Base-by-base conservation (phyloP, 2,329 filamentous ascomycete species). In the Tolypocladium tundrense region DNA sequence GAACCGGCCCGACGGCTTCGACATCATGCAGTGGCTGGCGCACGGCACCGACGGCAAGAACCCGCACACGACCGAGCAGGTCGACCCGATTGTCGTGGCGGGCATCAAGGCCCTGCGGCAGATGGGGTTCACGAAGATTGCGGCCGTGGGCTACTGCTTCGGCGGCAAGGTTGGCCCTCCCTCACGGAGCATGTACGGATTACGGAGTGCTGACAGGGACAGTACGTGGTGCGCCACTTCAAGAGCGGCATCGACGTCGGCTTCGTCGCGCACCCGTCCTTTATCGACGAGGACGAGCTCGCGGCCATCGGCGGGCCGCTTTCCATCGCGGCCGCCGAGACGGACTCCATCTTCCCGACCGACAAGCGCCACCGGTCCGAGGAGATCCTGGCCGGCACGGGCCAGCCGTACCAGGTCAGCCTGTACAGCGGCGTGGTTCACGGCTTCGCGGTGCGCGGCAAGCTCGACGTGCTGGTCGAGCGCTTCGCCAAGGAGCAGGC, bases 401-500 rank as follows among this genome's bases (percentile, higher is more conserved):
- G 71, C 3, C 71, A 77, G 58, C 73, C 84, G 9, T 93, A 86
- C 72, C 86, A 91, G 69, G 80, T 91, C 59, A 84, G 79, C 61
- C 72, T 93, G 48, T 93, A 86, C 76, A 82, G 83, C 19, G 83
- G 82, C 42, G 86, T 88, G 8, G 69, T 75, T 60, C 90, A 94
- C 67, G 90, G 90, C 0, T 94, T 93, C 65, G 86, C 84, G 19
- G 86, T 90, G 9, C 80, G 88, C 41, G 82, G 77, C 4, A 85
- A 93, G 65, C 58, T 79, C 35, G 73, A 73, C 3, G 73, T 79
- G 58, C 73, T 74, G 24, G 63, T 67, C 58, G 73, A 82, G 67
- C 84, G 80, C 71, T 92, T 84, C 68, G 88, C 85, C 39, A 92
- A 92, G 78, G 88, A 93, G 74, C 80, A 85, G 69, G 88, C 90